Percentiles rank a stretch among this genome's conserved stretches.
These are phyloP conservation scores for Colletotrichum tamarilloi DNA, from an alignment of 2,329 filamentous ascomycete species.

Conservation along the genomic window DNA sequence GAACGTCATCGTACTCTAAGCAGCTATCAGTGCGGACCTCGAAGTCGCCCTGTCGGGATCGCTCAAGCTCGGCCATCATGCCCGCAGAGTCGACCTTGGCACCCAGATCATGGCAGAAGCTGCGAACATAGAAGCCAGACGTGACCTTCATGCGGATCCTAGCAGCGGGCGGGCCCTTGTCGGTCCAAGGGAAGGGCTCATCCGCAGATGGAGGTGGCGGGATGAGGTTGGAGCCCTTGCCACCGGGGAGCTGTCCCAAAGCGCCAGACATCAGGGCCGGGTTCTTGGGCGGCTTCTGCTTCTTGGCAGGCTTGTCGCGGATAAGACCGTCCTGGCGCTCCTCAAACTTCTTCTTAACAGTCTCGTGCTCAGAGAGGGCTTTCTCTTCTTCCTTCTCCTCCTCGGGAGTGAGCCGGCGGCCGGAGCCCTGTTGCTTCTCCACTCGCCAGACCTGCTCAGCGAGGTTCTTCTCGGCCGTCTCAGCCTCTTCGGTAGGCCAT, in stretches of 20 bases:
- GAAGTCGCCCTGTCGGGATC: constrained; percentile 86
- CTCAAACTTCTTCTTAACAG: constrained; percentile 68
- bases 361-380: constrained; percentile 66
- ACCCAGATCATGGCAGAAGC: constrained; percentile 91
- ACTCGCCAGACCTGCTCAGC: constrained; percentile 78
- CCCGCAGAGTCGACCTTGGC: constrained; percentile 83
- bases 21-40: constrained; percentile 76
- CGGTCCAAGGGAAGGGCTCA: constrained; percentile 67
- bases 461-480: constrained; percentile 78
- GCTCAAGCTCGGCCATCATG: constrained; percentile 86
- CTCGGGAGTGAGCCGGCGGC: constrained; percentile 62
- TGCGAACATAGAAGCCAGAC: constrained; percentile 96
- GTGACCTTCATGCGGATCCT: constrained; percentile 91
- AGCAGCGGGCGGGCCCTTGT: constrained; percentile 78
- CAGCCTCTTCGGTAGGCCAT: constrained; percentile 85
- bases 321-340: constrained; percentile 68
- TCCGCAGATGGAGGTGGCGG: constrained; percentile 58
- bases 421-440: constrained; percentile 65
- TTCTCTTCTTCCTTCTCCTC: constrained; percentile 66
- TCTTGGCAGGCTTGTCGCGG: constrained; percentile 58
- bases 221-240: constrained; percentile 65
- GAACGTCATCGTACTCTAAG: constrained; percentile 81
- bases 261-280: constrained; percentile 68
- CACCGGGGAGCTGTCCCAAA: constrained; percentile 61
- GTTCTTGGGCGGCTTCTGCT: constrained; percentile 47